A percentile compares a stretch with the other conserved stretches of the same genome.
phyloP scores from a whole-genome alignment of 139 green algal species.

The Diplosphaera chodatii region DNA sequence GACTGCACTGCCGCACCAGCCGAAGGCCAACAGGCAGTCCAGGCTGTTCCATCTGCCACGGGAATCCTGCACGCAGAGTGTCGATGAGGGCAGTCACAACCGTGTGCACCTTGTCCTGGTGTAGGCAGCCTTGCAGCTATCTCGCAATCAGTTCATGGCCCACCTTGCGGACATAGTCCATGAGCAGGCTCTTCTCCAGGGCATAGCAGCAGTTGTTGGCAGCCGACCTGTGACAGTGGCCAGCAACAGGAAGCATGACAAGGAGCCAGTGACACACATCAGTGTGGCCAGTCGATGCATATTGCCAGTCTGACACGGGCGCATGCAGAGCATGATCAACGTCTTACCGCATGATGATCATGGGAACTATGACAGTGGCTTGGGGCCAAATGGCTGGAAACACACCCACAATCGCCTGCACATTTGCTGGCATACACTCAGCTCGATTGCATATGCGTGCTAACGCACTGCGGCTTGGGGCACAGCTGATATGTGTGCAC shows the following conservation, averaged over 20 bases:
- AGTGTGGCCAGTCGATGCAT: no score
- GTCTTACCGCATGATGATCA: not conserved
- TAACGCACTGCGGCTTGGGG: no score
- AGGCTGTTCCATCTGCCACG: not conserved
- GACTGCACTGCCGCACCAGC: not conserved
- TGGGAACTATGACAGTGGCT: not conserved
- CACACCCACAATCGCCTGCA: not conserved
- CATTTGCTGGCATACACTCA: no score
- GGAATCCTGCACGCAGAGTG: not conserved
- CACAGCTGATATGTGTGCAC: no score
- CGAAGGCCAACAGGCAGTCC: not conserved
- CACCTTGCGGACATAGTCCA: not conserved
- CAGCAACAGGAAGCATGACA: no score
- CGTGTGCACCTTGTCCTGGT: not conserved
- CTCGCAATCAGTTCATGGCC: no score
- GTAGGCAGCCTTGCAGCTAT: no score
- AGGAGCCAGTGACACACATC: no score
- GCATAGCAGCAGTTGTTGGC: constrained; percentile 1
- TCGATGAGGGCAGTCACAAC: no score
- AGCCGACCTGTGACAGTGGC: not conserved
- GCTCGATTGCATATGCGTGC: no score
- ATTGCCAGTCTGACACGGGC: no score
- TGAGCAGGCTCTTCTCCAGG: not conserved
- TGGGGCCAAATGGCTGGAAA: not conserved
- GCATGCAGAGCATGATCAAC: no score